Evolutionary conservation across 305 asterid genomes (phyloP), one percentile per base, ranked within the genome.

Genomic region (Fraxinus greggii): DNA sequence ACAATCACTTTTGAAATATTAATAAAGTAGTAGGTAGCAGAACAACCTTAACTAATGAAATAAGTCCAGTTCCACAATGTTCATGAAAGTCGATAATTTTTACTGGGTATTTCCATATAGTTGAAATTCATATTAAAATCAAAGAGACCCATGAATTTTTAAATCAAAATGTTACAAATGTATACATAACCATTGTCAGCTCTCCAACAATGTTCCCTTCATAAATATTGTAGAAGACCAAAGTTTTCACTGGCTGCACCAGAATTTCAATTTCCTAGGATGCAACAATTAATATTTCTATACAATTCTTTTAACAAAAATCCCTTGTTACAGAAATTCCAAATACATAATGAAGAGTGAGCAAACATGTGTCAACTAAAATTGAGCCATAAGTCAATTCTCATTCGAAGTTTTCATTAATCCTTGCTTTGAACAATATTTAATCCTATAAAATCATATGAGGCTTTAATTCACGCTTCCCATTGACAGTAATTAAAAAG

Each of bases 331-430:
- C 29, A 29, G 28, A 33, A 45, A 76, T 54, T 78, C 24, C 26
- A 21, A 61, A 59, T 32, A n/a, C 38, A 21, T 12, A 63, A 61
- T 24, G 40, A 40, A 31, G 40, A 78, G 12, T 15, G 48, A 38
- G 63, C 69, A 81, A 59, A 63, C 42, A 75, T 40, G 42, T 19
- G 75, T 21, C 19, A 75, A 79, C 48, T 35, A 77, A 82, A 77
- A 26, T 26, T 5, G 54, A 42, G 78, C 75, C 45, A 40, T 15
- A 75, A 3, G 2, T 45, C 80, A 63, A 40, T 17, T 24, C 33
- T 15, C 31, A 76, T 17, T 75, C 12, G 32, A 1, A 24, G n/a
- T 45, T 23, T 28, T 48, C n/a, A 33, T 17, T 76, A 69, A 23
- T 29, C 2, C 63, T 35, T 76, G 35, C 59, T 23, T 19, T 26